Conservation (phyloP, 2,329 filamentous ascomycete species). For the Penicillium sp. region DNA sequence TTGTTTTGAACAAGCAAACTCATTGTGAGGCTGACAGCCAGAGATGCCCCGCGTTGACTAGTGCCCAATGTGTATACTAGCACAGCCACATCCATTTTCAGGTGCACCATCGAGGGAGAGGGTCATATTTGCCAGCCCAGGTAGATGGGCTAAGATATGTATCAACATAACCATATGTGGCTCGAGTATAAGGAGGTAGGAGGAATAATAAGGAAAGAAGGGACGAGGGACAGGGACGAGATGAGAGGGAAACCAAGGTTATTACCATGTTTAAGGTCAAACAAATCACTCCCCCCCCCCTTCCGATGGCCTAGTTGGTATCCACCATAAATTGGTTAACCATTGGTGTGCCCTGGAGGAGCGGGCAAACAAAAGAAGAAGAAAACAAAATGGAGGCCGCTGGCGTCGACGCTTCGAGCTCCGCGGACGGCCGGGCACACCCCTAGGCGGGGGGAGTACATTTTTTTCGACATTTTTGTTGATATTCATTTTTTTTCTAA, state of each 20-base stretch:
- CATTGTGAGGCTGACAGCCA: background rate
- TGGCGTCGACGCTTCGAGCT: too few relatives aligned
- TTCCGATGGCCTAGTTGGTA: too few relatives aligned
- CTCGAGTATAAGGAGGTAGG: background rate
- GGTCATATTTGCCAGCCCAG: background rate
- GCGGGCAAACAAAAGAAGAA: too few relatives aligned
- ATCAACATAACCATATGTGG: background rate
- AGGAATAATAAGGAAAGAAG: background rate
- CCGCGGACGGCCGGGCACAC: too few relatives aligned
- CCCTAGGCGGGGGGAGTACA: too few relatives aligned
- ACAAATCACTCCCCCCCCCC: too few relatives aligned
- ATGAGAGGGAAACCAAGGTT: background rate
- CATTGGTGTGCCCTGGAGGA: too few relatives aligned
- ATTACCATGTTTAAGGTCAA: too few relatives aligned
- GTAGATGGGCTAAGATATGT: background rate
- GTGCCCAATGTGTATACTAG: background rate
- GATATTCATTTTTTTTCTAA: too few relatives aligned
- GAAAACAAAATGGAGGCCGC: too few relatives aligned
- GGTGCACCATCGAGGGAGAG: background rate
- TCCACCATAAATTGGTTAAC: too few relatives aligned
- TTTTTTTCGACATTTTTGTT: too few relatives aligned
- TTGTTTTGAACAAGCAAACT: background rate
- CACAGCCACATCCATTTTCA: background rate
- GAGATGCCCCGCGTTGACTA: background rate
- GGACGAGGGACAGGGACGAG: background rate